phyloP scores from a whole-genome alignment of 345 rosid genomes.

The Hibiscus tridactylites region DNA sequence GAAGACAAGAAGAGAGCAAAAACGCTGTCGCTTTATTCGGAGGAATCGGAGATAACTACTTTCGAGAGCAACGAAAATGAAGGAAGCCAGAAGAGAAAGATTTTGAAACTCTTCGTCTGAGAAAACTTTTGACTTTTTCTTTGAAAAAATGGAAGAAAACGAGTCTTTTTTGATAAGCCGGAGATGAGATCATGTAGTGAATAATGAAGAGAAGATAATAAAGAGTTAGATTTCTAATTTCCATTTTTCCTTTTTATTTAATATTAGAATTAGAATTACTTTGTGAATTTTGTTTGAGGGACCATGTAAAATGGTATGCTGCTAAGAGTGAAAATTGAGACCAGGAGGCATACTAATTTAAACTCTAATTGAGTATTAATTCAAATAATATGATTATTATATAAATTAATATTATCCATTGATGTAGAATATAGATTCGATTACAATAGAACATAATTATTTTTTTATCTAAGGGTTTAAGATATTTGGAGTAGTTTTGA shows the following conservation, averaged over 20 bases:
- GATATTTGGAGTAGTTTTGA: too few species aligned
- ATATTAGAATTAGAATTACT: background rate
- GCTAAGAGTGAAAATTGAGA: too few species aligned
- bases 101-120: constrained; percentile 60
- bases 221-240: background rate
- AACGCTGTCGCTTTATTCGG: constrained; percentile 23
- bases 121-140: background rate
- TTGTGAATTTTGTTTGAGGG: background rate
- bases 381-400: too few species aligned
- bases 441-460: too few species aligned
- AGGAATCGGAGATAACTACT: constrained; percentile 33
- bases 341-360: too few species aligned
- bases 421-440: too few species aligned
- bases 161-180: constrained; percentile 8
- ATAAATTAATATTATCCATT: too few species aligned
- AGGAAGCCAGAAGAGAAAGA: constrained; percentile 28
- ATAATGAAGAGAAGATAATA: constrained; percentile 10
- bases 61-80: constrained; percentile 15
- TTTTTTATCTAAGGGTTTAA: too few species aligned
- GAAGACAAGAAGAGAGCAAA: constrained; percentile 15
- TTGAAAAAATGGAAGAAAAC: background rate
- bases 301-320: too few species aligned
- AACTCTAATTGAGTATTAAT: too few species aligned
- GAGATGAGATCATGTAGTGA: constrained; percentile 15
- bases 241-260: background rate